Percentiles rank a stretch among this genome's conserved stretches.
These are phyloP conservation scores for Agaricus sinodeliciosus DNA, from an alignment of 768 basidiomycete genomes.

Conservation along the genomic window DNA sequence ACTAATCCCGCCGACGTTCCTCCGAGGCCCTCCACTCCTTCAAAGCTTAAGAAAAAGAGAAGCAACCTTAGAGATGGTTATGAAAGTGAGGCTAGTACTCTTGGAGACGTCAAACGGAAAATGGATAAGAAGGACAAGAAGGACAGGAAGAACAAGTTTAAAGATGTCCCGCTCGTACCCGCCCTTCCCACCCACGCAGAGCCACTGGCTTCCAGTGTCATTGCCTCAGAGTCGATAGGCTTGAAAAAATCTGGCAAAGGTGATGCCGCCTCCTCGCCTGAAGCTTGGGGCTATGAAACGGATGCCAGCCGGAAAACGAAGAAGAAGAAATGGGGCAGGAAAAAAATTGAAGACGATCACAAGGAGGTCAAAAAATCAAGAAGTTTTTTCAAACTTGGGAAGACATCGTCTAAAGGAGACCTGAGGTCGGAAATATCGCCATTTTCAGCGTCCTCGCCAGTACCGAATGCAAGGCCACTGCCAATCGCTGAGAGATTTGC, in stretches of 20 bases:
- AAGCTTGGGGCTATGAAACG: slow-evolving; percentile 31
- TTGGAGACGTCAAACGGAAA: slow-evolving; percentile 34
- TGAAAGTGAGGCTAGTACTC: slow-evolving; percentile 47
- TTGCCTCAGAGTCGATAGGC: slow-evolving; percentile 6
- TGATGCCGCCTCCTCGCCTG: slow-evolving; percentile 11
- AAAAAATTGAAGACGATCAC: slow-evolving; percentile 6
- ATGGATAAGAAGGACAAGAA: slow-evolving; percentile 17
- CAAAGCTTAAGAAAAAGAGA: slow-evolving; percentile 37
- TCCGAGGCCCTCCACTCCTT: slow-evolving; percentile 21
- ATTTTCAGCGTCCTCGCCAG: slow-evolving; percentile 18
- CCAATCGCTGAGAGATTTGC: slow-evolving; percentile 45
- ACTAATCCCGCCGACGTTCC: slow-evolving; percentile 6
- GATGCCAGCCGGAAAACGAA: slow-evolving; percentile 27
- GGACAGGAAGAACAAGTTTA: slow-evolving; percentile 11
- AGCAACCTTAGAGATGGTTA: slow-evolving; percentile 32
- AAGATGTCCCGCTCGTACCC: slow-evolving; percentile 5
- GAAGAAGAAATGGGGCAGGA: slow-evolving; percentile 6
- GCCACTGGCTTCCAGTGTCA: background rate
- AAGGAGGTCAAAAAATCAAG: slow-evolving; percentile 28
- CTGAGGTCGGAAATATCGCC: slow-evolving; percentile 21
- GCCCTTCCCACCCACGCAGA: background rate
- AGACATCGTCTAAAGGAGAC: slow-evolving; percentile 31
- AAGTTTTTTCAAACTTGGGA: slow-evolving; percentile 35
- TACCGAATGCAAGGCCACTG: slow-evolving; percentile 14
- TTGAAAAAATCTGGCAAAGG: slow-evolving; percentile 18